Conservation (phyloP, 1,284 basidiomycete genomes). For the Amylostereum areolatum region DNA sequence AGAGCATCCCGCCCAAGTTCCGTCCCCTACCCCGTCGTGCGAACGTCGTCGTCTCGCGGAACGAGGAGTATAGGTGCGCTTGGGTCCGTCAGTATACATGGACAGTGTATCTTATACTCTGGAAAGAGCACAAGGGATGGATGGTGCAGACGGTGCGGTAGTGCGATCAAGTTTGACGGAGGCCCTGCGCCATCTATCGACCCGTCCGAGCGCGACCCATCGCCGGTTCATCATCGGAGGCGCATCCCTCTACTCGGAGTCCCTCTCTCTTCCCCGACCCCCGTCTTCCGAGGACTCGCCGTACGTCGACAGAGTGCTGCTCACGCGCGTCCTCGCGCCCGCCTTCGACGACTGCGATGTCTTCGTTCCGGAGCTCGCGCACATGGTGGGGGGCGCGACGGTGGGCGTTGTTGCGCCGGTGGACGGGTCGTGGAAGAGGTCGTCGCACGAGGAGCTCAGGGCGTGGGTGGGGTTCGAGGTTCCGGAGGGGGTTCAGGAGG, state of each 20-base stretch:
- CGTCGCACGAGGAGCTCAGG: slow-evolving; percentile 56
- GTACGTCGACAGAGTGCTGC: slow-evolving; percentile 75
- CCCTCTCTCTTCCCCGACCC: slow-evolving; percentile 39
- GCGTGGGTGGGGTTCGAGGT: slow-evolving; percentile 81
- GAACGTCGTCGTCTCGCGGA: slow-evolving; percentile 81
- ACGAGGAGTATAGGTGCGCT: slow-evolving; percentile 62
- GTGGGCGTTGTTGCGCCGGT: no score
- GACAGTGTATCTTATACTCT: no score
- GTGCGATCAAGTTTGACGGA: no score
- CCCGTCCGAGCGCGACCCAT: slow-evolving; percentile 27
- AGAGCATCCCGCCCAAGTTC: slow-evolving; percentile 89
- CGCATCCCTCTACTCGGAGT: slow-evolving; percentile 75
- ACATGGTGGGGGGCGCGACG: slow-evolving; percentile 14
- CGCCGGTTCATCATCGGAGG: slow-evolving; percentile 87
- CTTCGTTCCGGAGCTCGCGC: slow-evolving; percentile 73
- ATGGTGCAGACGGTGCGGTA: no score
- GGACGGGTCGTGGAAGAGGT: slow-evolving; percentile 69
- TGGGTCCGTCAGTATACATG: no score
- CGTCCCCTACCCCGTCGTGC: slow-evolving; percentile 74
- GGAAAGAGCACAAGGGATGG: no score
- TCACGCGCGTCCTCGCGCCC: slow-evolving; percentile 80
- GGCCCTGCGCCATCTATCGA: slow-evolving; percentile 4
- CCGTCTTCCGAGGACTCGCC: no score
- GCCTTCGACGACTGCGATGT: slow-evolving; percentile 81
- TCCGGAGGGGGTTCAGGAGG: slow-evolving; percentile 67